Percentiles rank a stretch among this genome's conserved stretches.
These are phyloP conservation scores for Candida germanica DNA, from an alignment of 805 yeast species.

Conservation along the genomic window DNA sequence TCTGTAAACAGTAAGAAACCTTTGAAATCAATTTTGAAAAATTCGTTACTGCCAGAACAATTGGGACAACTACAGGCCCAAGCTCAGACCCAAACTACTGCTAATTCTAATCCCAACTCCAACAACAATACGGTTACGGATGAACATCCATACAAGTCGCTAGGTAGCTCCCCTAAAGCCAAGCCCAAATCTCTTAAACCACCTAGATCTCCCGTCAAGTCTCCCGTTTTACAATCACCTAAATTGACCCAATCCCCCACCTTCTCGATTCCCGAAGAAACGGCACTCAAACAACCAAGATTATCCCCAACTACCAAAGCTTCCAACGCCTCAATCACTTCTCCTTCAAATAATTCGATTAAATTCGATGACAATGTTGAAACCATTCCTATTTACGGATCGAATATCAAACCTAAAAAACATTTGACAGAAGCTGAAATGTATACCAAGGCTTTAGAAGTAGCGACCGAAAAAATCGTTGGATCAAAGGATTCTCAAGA, in stretches of 20 bases:
- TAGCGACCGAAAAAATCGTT: slow-evolving; percentile 56
- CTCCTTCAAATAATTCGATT: slow-evolving; percentile 28
- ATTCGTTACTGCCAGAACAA: slow-evolving; percentile 13
- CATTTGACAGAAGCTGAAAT: slow-evolving; percentile 38
- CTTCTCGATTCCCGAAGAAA: neutral
- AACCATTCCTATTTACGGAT: slow-evolving; percentile 28
- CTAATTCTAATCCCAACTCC: neutral
- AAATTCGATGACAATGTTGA: slow-evolving; percentile 37
- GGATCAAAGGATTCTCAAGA: slow-evolving; percentile 30
- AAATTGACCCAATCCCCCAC: slow-evolving; percentile 2
- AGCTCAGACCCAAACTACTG: too few species aligned
- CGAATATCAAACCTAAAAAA: slow-evolving; percentile 5
- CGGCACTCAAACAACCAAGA: slow-evolving; percentile 1
- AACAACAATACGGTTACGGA: neutral
- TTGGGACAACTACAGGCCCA: neutral
- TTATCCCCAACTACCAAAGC: slow-evolving; percentile 1
- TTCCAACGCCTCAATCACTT: slow-evolving; percentile 14
- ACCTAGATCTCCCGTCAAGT: neutral
- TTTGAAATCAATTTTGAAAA: slow-evolving; percentile 35
- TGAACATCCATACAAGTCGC: slow-evolving; percentile 20
- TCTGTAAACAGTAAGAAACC: slow-evolving; percentile 18
- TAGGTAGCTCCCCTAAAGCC: slow-evolving; percentile 6
- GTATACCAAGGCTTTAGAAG: slow-evolving; percentile 53
- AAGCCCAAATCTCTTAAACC: neutral
- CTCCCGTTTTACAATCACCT: slow-evolving; percentile 1